Evolutionary conservation across 768 basidiomycete genomes (phyloP).

Genomic region (Boletus speciosus): DNA sequence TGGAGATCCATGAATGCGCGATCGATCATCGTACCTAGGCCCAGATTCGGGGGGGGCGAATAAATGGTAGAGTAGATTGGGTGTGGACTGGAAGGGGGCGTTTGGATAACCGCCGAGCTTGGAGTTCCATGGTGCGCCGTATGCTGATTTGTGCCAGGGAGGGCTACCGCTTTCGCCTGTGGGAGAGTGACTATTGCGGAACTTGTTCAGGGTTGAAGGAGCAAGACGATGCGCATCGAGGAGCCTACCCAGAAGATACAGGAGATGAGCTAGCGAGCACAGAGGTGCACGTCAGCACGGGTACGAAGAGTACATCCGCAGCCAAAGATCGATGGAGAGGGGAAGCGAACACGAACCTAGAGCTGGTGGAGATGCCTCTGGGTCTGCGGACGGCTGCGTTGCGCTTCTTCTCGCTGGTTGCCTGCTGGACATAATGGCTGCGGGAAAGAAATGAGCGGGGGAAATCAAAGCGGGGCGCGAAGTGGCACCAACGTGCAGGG

Average conservation of each 20-base stretch:
- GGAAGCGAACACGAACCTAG: constrained; percentile 38
- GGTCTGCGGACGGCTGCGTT: constrained; percentile 57
- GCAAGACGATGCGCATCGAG: constrained; percentile 28
- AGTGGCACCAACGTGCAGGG: constrained; percentile 77
- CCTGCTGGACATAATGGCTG: constrained; percentile 80
- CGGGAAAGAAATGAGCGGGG: constrained; percentile 16
- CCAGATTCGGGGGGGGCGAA: constrained; percentile 71
- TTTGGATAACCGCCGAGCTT: constrained; percentile 39
- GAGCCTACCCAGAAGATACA: constrained; percentile 38
- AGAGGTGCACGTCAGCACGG: constrained; percentile 23
- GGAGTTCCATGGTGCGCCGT: constrained; percentile 27
- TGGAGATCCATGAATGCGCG: constrained; percentile 13
- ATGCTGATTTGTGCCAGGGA: constrained; percentile 29
- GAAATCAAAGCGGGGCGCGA: constrained; percentile 13
- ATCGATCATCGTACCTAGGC: constrained; percentile 31
- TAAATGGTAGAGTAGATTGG: constrained; percentile 65
- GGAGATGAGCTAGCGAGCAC: constrained; percentile 24
- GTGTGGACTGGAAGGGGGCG: constrained; percentile 57
- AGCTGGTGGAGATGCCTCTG: constrained; percentile 52
- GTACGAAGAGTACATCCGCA: constrained; percentile 25
- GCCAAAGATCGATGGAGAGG: constrained; percentile 11
- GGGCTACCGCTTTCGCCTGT: constrained; percentile 22
- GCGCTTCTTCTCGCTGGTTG: constrained; percentile 82
- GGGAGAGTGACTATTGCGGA: constrained; percentile 28
- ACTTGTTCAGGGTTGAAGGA: constrained; percentile 27